Evolutionary conservation across 805 yeast genomes (phyloP), one percentile per base, ranked within the genome.

Genomic region (Saturnispora gosingensis): DNA sequence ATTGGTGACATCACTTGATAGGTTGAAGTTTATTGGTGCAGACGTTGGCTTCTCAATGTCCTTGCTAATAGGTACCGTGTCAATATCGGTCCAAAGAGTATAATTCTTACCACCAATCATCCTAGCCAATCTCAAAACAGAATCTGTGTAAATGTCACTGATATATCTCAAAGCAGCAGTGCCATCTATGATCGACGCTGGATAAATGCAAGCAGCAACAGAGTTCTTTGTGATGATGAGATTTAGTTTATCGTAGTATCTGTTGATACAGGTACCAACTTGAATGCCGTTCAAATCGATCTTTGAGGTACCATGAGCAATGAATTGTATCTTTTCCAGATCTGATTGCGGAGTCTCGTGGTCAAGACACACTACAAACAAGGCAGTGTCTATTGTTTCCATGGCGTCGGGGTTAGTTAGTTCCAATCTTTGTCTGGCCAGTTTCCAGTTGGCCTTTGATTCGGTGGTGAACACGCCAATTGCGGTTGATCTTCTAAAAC

Each of bases 191-290:
- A 77, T 71, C 2, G 80, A 70, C 11, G 78, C 73, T 56, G 80
- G 83, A 77, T 82, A 79, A 20, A 77, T 78, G 47, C 79, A 71
- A 4, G 82, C 83, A 1, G 81, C 82, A 22, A 77, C 79, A 0
- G 82, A 73, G 61, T 79, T 79, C 40, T 70, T 67, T 3, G 82
- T 76, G 9, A 79, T 73, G 16, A 79, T 69, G 47, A 79, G 61
- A 59, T 78, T 81, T 50, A 79, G 65, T 58, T 79, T 79, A 61
- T 79, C 83, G 59, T 79, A 79, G 76, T 81, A 78, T 51, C 83
- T 66, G 45, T 78, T 76, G 15, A 80, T 76, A 62, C 83, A 79
- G 5, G 81, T 72, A 25, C 83, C 83, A 22, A 71, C 62, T 62
- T 79, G 83, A 45, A 75, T 65, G 53, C 76, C 78, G 30, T 74